Conservation (phyloP, 257 asterid species). For the Vinca minor region DNA sequence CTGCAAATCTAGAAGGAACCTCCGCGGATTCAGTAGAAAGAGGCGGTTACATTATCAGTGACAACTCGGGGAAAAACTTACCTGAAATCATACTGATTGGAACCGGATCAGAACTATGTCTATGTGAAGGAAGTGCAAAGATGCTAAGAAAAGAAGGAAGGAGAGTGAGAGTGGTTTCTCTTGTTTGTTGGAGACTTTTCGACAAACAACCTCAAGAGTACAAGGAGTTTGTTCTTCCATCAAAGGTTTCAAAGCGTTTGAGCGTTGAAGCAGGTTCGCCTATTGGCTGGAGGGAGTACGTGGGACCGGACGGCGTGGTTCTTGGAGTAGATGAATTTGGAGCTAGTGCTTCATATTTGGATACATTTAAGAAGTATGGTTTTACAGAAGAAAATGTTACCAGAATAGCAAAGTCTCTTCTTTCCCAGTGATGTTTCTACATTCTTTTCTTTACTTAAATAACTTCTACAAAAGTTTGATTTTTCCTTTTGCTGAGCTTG, state of each 20-base stretch:
- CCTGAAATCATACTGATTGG: slow-evolving; percentile 47
- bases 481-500: no score
- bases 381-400: slow-evolving; percentile 39
- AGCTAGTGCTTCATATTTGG: slow-evolving; percentile 38
- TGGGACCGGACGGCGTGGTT: slow-evolving; percentile 33
- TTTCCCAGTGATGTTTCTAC: slow-evolving; percentile 16
- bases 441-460: not conserved
- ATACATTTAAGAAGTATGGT: slow-evolving; percentile 36
- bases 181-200: slow-evolving; percentile 48
- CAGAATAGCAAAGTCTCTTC: slow-evolving; percentile 27
- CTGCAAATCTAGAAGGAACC: slow-evolving; percentile 36
- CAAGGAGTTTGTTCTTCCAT: slow-evolving; percentile 40
- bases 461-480: no score
- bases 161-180: slow-evolving; percentile 45
- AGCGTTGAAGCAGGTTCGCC: slow-evolving; percentile 51
- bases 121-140: slow-evolving; percentile 33
- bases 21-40: slow-evolving; percentile 28
- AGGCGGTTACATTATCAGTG: slow-evolving; percentile 46
- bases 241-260: slow-evolving; percentile 25
- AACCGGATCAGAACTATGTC: slow-evolving; percentile 43
- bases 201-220: slow-evolving; percentile 33
- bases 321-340: slow-evolving; percentile 43
- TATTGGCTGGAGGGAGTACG: slow-evolving; percentile 48
- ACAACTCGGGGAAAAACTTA: slow-evolving; percentile 22
- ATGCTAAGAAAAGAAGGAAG: slow-evolving; percentile 38